phyloP scores from a whole-genome alignment of 139 green algal genomes.

The Trebouxia sp. region DNA sequence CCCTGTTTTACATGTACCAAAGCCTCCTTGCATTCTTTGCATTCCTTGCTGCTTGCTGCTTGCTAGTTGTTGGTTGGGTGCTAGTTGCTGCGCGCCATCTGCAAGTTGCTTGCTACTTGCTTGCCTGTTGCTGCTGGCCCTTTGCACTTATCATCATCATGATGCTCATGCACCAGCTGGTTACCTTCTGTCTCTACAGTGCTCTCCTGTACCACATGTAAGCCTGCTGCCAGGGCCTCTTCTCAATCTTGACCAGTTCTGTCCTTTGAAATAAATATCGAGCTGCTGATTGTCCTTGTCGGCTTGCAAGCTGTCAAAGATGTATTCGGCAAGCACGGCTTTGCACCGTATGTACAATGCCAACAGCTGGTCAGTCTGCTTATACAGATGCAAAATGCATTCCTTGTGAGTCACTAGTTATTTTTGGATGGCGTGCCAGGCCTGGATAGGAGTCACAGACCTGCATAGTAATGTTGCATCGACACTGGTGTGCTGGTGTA shows the following conservation, averaged over 20 bases:
- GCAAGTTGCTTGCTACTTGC: too few species aligned
- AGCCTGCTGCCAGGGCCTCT: not conserved
- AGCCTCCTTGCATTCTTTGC: too few species aligned
- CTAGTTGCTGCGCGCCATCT: too few species aligned
- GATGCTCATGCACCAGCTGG: constrained; percentile 12
- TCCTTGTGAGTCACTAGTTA: not conserved
- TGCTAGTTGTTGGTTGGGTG: too few species aligned
- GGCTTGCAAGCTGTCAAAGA: too few species aligned
- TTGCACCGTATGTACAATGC: not conserved
- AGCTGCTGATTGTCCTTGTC: too few species aligned
- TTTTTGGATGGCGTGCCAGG: not conserved
- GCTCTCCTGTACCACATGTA: constrained; percentile 2
- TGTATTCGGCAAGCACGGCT: too few species aligned
- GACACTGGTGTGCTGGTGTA: not conserved
- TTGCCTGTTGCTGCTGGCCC: too few species aligned
- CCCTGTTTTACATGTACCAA: too few species aligned
- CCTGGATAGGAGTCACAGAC: not conserved
- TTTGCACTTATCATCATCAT: too few species aligned
- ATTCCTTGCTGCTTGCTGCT: too few species aligned
- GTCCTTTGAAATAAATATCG: too few species aligned
- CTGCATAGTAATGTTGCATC: not conserved
- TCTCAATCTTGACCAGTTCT: not conserved
- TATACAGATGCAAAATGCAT: not conserved
- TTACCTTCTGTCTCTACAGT: not conserved
- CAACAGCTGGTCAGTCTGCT: not conserved